Evolutionary conservation across 345 rosid genomes (phyloP), one percentile per base, ranked within the genome.

Genomic region (Eutrema japonicum): DNA sequence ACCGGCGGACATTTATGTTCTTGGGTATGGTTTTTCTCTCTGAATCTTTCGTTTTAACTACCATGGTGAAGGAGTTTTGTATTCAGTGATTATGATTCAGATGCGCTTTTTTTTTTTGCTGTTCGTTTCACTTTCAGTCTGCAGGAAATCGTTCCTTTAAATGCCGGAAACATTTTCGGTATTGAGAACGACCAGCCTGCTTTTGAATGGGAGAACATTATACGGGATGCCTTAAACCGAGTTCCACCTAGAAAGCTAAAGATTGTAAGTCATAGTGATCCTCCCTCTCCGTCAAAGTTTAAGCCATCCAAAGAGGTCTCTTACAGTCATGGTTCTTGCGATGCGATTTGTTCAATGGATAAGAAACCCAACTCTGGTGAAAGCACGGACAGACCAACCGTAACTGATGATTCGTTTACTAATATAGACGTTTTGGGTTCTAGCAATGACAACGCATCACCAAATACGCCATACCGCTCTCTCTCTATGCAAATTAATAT

Each of bases 91-190:
- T 36, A 50, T 57, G 65, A 55, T 68, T 50, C 38, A 32, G 59
- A 46, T 47, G 46, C 36, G 4, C 47, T 3, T 18, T 18, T 18
- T 18, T 18, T 18, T 56, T 36, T 3, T 3, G 11, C 36, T n/a
- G 36, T 33, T 59, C 8, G 2, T 47, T 73, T 71, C 42, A 29
- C 69, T 77, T 54, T 3, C 80, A 94, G 98, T 78, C 73, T 94
- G 76, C 98, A 91, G 86, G 98, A 94, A 78, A 88, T 94, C 11
- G 95, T 94, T 68, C 97, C 98, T 30, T 81, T 91, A 64, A 88
- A 86, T 79, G 89, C 97, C 33, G 98, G 91, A 74, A 94, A 91
- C 59, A 83, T 94, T 60, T 85, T 94, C 45, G 96, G 98, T 53
- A 85, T 92, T 53, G 97, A 91, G 82, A 86, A 91, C 72, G 88